Percentiles rank a stretch among this genome's conserved stretches.
phyloP scores from a whole-genome alignment of 2,329 filamentous ascomycete species.

The Periconia digitata region DNA sequence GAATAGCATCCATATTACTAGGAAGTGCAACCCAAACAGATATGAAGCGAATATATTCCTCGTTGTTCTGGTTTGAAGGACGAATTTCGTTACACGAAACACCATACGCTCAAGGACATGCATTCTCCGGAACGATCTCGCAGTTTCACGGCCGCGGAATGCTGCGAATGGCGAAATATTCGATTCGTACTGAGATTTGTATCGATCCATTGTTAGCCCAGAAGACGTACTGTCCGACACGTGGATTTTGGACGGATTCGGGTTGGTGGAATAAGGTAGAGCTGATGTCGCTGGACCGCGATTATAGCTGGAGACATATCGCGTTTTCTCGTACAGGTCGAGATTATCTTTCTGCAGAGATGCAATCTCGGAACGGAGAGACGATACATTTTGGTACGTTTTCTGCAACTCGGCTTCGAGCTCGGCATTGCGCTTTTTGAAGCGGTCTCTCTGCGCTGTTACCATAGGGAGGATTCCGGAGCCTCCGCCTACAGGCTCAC shows the following conservation, averaged over 20 bases:
- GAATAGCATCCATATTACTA: constrained; percentile 86
- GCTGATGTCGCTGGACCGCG: constrained; percentile 51
- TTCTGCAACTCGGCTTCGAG: constrained; percentile 89
- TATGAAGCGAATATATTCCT: constrained; percentile 93
- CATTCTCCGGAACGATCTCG: constrained; percentile 90
- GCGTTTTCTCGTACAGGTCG: constrained; percentile 93
- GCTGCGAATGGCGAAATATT: constrained; percentile 95
- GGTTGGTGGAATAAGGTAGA: constrained; percentile 64
- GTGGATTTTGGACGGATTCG: constrained; percentile 72
- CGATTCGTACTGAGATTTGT: constrained; percentile 89
- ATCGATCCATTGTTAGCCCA: constrained; percentile 75
- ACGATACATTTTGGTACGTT: constrained; percentile 76
- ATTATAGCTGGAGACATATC: constrained; percentile 93
- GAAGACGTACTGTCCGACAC: constrained; percentile 62
- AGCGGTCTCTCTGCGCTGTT: constrained; percentile 94
- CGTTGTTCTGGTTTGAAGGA: constrained; percentile 85
- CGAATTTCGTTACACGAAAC: constrained; percentile 86
- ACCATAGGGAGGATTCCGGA: constrained; percentile 97
- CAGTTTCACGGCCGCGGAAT: constrained; percentile 90
- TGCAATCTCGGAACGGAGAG: constrained; percentile 85
- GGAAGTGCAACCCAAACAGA: constrained; percentile 81
- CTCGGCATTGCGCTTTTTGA: constrained; percentile 93
- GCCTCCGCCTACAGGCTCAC: constrained; percentile 71
- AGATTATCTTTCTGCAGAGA: constrained; percentile 95
- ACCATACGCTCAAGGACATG: constrained; percentile 86